Percentiles rank a stretch among this genome's conserved stretches.
phyloP scores from a whole-genome alignment of 2,329 filamentous ascomycete genomes.

The Spiromastix sp. region DNA sequence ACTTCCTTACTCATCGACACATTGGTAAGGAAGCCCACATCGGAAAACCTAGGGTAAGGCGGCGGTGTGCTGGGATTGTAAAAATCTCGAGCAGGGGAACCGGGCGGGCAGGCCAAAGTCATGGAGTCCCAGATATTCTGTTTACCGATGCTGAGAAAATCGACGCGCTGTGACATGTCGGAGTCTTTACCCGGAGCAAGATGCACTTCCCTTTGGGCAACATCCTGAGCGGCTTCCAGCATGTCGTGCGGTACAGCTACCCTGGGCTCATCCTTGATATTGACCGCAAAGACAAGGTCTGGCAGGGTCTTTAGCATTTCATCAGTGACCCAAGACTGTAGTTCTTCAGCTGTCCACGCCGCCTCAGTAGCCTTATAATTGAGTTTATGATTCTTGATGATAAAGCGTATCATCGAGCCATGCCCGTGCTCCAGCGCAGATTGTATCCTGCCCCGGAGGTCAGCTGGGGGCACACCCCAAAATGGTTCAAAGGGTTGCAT shows the following conservation, averaged over 20 bases:
- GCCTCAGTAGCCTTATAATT: constrained; percentile 3
- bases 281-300: constrained; percentile 11
- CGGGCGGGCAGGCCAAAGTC: constrained; percentile 9
- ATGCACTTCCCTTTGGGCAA: background rate
- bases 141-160: constrained; percentile 2
- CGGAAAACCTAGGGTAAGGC: too few species aligned
- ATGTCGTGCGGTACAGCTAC: constrained; percentile 8
- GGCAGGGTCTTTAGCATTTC: constrained; percentile 8
- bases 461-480: constrained; percentile 6
- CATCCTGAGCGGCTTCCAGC: constrained; percentile 3
- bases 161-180: constrained; percentile 1
- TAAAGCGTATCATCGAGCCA: constrained; percentile 3
- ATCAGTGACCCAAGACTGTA: constrained; percentile 3
- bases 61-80: too few species aligned
- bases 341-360: constrained; percentile 2
- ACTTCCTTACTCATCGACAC: too few species aligned
- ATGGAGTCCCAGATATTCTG: constrained; percentile 9
- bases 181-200: background rate
- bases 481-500: too few species aligned
- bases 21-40: too few species aligned
- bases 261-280: constrained; percentile 12
- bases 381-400: constrained; percentile 1
- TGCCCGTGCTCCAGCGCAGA: background rate
- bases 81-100: too few species aligned
- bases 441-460: constrained; percentile 4